Conservation (phyloP, 2,329 filamentous ascomycete species). For the Pseudopyricularia javanii region DNA sequence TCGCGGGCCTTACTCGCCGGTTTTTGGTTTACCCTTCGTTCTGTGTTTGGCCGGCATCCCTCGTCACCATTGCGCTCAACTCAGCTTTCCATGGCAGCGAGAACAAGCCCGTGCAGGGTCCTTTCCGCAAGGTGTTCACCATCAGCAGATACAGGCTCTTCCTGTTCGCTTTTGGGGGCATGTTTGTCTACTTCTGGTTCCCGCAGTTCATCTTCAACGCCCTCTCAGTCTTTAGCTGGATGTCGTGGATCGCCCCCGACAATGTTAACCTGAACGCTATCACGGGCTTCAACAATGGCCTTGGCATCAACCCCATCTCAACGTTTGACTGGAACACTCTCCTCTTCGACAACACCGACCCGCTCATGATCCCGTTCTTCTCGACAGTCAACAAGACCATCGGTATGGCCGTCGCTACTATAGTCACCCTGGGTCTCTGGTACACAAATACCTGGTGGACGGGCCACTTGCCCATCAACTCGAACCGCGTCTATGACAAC, state of each 20-base stretch:
- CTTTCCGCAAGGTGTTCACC: constrained; percentile 24
- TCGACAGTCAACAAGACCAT: constrained; percentile 50
- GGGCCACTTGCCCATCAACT: constrained; percentile 37
- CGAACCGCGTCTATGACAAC: constrained; percentile 37
- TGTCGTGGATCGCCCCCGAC: constrained; percentile 37
- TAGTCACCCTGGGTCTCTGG: constrained; percentile 43
- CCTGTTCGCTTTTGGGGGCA: constrained; percentile 24
- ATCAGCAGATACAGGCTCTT: constrained; percentile 35
- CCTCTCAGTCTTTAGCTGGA: constrained; percentile 35
- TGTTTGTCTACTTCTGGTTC: constrained; percentile 41
- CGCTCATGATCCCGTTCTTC: constrained; percentile 35
- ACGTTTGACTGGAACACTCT: constrained; percentile 28
- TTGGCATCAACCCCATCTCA: constrained; percentile 21
- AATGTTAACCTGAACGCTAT: constrained; percentile 18
- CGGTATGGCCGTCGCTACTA: constrained; percentile 40
- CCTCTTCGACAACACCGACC: constrained; percentile 13
- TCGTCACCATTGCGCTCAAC: constrained; percentile 34
- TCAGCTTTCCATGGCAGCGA: constrained; percentile 31
- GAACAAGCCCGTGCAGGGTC: constrained; percentile 22
- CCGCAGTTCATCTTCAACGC: constrained; percentile 35
- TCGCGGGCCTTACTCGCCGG: constrained; percentile 34
- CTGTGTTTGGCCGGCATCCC: constrained; percentile 36
- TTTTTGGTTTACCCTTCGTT: constrained; percentile 40
- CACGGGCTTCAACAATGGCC: constrained; percentile 19
- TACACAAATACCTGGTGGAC: constrained; percentile 47